Percentiles rank a stretch among this genome's conserved stretches.
Conservation (phyloP, 1,284 basidiomycete species). For the Phellopilus nigrolimitatus region DNA sequence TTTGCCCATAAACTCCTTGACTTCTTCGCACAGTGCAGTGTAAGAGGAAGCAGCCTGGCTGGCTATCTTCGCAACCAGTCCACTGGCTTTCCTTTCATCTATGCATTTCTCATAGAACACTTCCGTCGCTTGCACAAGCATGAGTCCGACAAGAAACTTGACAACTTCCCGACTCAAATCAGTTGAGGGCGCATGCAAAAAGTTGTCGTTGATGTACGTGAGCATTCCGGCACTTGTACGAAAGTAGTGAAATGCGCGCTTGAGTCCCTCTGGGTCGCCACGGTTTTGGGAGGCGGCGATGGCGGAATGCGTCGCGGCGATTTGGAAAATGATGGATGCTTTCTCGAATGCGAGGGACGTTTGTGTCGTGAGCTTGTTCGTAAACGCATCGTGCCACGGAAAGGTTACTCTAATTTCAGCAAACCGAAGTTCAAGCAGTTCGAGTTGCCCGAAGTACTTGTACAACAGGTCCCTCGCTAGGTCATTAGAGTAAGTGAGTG, state of each 20-base stretch:
- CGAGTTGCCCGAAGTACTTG: conserved; percentile 99
- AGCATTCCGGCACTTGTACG: conserved; percentile 95
- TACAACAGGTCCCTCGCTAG: conserved; percentile 91
- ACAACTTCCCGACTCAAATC: conserved; percentile 93
- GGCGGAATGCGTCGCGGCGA: conserved; percentile 89
- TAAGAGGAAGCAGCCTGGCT: conserved; percentile 84
- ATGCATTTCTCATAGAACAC: conserved; percentile 95
- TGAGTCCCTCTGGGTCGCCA: conserved; percentile 90
- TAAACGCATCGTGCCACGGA: conserved; percentile 97
- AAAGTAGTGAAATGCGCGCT: conserved; percentile 91
- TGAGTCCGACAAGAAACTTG: conserved; percentile 84
- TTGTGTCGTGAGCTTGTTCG: conserved; percentile 87
- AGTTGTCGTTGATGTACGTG: conserved; percentile 99
- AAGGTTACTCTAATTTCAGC: conserved; percentile 95
- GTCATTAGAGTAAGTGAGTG: not conserved
- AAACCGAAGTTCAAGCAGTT: conserved; percentile 94
- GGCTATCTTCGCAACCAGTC: conserved; percentile 82
- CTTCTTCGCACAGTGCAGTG: conserved; percentile 75
- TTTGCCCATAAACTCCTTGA: conserved; percentile 94
- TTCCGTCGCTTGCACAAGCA: conserved; percentile 92
- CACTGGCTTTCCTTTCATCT: conserved; percentile 82
- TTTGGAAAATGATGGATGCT: conserved; percentile 96
- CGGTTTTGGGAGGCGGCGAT: conserved; percentile 82
- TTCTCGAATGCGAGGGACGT: conserved; percentile 98
- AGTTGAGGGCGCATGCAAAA: conserved; percentile 96